Evolutionary conservation across 73 alveolate genomes (phyloP), one percentile per base, ranked within the genome.

Genomic region (Blepharisma stoltei): DNA sequence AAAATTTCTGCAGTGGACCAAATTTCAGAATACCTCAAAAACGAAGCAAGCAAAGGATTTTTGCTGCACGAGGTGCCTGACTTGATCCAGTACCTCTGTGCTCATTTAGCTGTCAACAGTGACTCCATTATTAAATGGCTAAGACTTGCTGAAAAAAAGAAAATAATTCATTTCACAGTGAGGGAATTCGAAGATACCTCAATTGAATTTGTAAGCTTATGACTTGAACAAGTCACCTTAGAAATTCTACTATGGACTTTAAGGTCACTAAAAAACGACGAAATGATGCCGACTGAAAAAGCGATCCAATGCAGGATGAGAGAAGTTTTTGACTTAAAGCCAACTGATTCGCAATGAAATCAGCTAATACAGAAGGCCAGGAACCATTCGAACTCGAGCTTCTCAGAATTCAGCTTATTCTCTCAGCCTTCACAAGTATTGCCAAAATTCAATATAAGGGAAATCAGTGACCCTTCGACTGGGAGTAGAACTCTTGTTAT

Each of bases 241-340:
- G 95, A 88, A 81, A 67, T 86, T 52, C 53, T 88, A 5, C 54
- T 43, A 23, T 88, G 95, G 95, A 78, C 86, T 41, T 79, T 88
- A 8, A 44, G 54, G 32, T 53, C 85, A 14, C 68, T 88, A 6
- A 70, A 81, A 41, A 71, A 37, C 8, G 95, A 88, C 52, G 92
- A 84, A 70, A 84, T 88, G 91, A 37, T 81, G 9, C 95, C 95
- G 0, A 83, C 67, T 45, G 95, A 88, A 73, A 69, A 84, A 54
- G 91, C 92, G 6, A 71, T 88, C 20, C 85, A 84, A 65, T 78
- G 87, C 52, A 54, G 95, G 54, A 81, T 84, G 20, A 88, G 84
- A 60, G 95, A 88, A 46, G 95, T 82, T 0, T 88, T 83, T 54
- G 90, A 82, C 55, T 55, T 78, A 6, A 88, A 88, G 78, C 85